These are phyloP conservation scores for Comarum palustre DNA, from an alignment of 306 rosid species.

Conservation along the genomic window DNA sequence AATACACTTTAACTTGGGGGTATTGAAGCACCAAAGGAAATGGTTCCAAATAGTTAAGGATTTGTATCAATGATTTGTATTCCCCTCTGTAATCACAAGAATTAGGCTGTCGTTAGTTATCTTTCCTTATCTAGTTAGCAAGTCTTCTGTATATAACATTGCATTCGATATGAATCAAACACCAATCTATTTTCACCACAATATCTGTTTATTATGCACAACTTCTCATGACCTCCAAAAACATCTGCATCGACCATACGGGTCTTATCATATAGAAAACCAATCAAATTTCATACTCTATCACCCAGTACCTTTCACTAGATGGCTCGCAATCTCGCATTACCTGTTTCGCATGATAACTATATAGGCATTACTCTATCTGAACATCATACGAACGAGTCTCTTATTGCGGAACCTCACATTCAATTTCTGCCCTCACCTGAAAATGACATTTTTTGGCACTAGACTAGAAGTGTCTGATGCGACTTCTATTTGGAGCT, in stretches of 20 bases:
- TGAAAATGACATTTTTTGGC: background rate
- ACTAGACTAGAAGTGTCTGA: background rate
- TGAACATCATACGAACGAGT: background rate
- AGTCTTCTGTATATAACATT: too few relatives aligned
- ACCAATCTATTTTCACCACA: too few relatives aligned
- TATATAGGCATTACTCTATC: background rate
- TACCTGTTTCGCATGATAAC: background rate
- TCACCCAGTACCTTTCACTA: background rate
- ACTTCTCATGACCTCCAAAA: background rate
- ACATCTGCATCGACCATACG: background rate
- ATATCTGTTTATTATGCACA: too few relatives aligned
- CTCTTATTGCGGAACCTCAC: background rate
- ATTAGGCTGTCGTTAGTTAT: too few relatives aligned
- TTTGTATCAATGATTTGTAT: too few relatives aligned
- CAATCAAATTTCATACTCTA: background rate
- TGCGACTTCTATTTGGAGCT: background rate
- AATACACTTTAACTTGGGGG: too few relatives aligned
- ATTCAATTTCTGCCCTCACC: background rate
- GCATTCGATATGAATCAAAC: too few relatives aligned
- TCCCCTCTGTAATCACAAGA: too few relatives aligned
- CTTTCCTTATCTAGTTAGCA: too few relatives aligned
- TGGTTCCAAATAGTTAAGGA: too few relatives aligned
- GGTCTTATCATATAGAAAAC: background rate
- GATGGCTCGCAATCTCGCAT: background rate
- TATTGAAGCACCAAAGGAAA: too few relatives aligned